phyloP scores from a whole-genome alignment of 1,139 yeast genomes.

The Scheffersomyces insectosa region DNA sequence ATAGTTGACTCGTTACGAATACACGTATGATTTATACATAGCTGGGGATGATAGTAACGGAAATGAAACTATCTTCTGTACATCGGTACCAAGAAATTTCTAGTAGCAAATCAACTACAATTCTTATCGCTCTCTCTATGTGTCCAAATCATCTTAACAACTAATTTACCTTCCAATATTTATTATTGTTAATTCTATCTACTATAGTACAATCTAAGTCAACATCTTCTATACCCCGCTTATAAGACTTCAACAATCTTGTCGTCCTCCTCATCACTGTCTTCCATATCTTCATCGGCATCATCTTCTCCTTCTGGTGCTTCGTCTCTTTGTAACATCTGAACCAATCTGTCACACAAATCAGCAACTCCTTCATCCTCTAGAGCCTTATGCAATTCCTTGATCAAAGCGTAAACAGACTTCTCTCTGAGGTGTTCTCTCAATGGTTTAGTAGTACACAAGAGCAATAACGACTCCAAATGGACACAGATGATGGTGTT shows the following conservation, averaged over 20 bases:
- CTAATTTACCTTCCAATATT: no score
- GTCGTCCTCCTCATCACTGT: conserved; percentile 34
- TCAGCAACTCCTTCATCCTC: conserved; percentile 66
- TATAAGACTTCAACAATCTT: conserved; percentile 55
- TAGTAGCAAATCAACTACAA: no score
- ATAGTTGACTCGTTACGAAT: neutral
- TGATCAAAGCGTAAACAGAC: conserved; percentile 78
- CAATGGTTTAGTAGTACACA: conserved; percentile 71
- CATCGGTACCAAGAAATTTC: no score
- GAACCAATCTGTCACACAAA: conserved; percentile 72
- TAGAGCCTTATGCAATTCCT: conserved; percentile 76
- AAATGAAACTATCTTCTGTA: no score
- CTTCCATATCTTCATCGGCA: conserved; percentile 26
- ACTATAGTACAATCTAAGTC: no score
- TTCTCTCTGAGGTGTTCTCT: conserved; percentile 77
- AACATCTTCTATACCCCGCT: neutral
- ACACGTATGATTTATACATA: no score
- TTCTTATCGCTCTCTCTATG: no score
- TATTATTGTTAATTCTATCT: no score
- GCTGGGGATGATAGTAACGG: no score
- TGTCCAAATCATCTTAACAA: no score
- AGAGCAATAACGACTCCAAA: conserved; percentile 71
- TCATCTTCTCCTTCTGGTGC: conserved; percentile 38
- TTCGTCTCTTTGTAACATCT: conserved; percentile 91
- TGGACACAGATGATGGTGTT: conserved; percentile 66